These are phyloP conservation scores for Fistulinella cinereoalba DNA, from an alignment of 1,284 basidiomycete genomes.

Conservation along the genomic window DNA sequence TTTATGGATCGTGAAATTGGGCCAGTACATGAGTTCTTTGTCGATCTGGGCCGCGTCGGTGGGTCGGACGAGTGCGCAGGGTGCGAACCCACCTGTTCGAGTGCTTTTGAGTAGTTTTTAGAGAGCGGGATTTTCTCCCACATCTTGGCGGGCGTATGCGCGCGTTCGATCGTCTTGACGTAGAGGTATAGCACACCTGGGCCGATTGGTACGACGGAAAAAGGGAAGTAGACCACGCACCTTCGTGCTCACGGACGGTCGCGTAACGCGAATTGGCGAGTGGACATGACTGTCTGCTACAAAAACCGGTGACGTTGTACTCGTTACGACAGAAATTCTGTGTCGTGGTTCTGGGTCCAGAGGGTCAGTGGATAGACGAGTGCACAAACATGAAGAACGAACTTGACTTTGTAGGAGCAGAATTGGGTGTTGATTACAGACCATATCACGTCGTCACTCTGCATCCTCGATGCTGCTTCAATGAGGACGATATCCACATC, in stretches of 20 bases:
- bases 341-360: conserved; percentile 77
- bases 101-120: conserved; percentile 91
- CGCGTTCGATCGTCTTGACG: conserved; percentile 96
- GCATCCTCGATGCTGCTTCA: conserved; percentile 52
- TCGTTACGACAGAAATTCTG: conserved; percentile 99
- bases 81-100: conserved; percentile 81
- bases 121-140: conserved; percentile 96
- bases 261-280: conserved; percentile 97
- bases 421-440: conserved; percentile 91
- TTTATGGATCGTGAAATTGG: conserved; percentile 96
- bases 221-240: conserved; percentile 42
- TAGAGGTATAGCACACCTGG: conserved; percentile 92
- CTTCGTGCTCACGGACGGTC: conserved; percentile 94
- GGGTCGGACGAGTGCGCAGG: background rate
- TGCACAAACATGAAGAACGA: conserved; percentile 34
- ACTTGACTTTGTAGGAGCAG: conserved; percentile 99
- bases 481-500: too few species aligned
- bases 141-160: conserved; percentile 93
- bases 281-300: conserved; percentile 94
- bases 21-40: conserved; percentile 95
- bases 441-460: conserved; percentile 96
- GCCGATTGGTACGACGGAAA: background rate
- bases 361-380: conserved; percentile 5
- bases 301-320: conserved; percentile 98
- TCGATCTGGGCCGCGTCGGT: conserved; percentile 66